Evolutionary conservation across 257 asterid genomes (phyloP), one percentile per base, ranked within the genome.

Genomic region (Perilla frutescens): DNA sequence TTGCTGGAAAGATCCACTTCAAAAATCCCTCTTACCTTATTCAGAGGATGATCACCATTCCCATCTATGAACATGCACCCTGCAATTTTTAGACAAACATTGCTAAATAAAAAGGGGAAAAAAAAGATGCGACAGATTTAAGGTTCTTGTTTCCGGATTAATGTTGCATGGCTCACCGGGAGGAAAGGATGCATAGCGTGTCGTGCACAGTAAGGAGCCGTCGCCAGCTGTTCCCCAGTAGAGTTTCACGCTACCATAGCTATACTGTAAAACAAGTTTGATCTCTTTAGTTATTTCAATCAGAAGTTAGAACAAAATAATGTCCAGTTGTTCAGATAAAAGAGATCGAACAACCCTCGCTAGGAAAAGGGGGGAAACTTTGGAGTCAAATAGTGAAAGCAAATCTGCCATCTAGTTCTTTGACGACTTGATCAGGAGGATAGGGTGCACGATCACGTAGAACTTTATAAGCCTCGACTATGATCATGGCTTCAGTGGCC

Each of bases 181-280:
- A 77, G 97, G 97, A 55, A 88, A 89, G 15, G 93, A 90, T 0
- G 91, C 50, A 55, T 84, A 86, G 70, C 81, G 77, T 92, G 74
- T 91, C 92, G 86, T 80, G 81, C 93, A 87, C 8, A 87, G 88
- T 67, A 91, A 76, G 47, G 96, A 87, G 12, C 91, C 93, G 48
- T 87, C 93, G 2, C 79, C 75, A 29, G 87, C 87, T 9, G 80
- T 80, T 83, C 97, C 96, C 97, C 96, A 89, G 75, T 89, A 89
- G 36, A 91, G 80, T 9, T 84, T 80, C 81, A 84, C 83, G 20
- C 75, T 2, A 62, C 91, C 90, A 29, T 87, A 88, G 0, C 92
- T 85, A 70, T 91, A 93, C 96, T 89, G 77, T 3, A 57, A 10
- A 12, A 48, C 44, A 72, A 31, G 60, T 29, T 54, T 14, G 5